These are phyloP conservation scores for Plectosphaerella sp. DNA, from an alignment of 2,329 filamentous ascomycete genomes.

Conservation along the genomic window DNA sequence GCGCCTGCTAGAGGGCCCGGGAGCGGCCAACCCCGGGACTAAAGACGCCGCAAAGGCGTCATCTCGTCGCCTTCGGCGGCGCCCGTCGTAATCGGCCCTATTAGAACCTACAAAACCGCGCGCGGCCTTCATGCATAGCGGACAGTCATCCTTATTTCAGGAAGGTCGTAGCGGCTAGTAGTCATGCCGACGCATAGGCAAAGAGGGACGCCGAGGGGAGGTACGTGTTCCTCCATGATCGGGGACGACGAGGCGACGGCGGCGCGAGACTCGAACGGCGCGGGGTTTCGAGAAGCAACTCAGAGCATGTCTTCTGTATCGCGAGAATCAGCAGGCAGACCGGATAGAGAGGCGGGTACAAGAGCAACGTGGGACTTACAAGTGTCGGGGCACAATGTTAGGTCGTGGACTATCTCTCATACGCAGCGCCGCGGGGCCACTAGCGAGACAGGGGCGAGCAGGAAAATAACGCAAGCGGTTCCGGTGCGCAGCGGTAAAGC, in stretches of 20 bases:
- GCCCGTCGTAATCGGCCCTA: not conserved
- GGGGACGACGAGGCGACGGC: not conserved
- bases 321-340: not conserved
- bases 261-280: not conserved
- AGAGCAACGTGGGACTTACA: not conserved
- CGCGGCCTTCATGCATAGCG: not conserved
- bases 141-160: not conserved
- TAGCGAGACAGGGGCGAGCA: not conserved
- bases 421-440: not conserved
- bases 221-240: slow-evolving; percentile 4
- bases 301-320: not conserved
- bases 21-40: not conserved
- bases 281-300: not conserved
- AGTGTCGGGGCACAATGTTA: not conserved
- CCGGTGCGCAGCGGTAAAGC: not conserved
- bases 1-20: not conserved
- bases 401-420: not conserved
- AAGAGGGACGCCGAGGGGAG: not conserved
- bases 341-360: not conserved
- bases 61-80: not conserved
- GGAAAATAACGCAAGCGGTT: not conserved
- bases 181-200: not conserved
- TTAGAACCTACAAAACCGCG: not conserved
- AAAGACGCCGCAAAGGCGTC: not conserved
- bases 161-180: not conserved